Conservation (phyloP, 2,329 filamentous ascomycete genomes). For the Colletotrichum chlorophyti region DNA sequence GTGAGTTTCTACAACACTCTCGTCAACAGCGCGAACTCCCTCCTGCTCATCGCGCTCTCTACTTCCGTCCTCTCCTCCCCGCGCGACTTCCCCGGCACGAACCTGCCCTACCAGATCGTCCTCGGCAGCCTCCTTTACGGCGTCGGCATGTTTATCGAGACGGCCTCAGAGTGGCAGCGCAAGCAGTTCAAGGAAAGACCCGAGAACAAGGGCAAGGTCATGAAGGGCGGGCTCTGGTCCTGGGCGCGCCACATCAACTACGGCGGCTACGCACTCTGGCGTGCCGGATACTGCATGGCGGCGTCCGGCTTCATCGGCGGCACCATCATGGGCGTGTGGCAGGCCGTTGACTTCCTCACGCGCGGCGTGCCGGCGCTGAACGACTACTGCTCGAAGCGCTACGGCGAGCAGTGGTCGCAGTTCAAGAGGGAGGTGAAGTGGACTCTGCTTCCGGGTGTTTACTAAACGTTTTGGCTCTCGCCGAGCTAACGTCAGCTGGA, state of each 20-base stretch:
- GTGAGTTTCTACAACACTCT: constrained; percentile 60
- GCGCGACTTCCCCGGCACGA: constrained; percentile 30
- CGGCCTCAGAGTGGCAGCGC: constrained; percentile 63
- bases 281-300: constrained; percentile 40
- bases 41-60: constrained; percentile 57
- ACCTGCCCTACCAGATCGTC: constrained; percentile 41
- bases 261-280: constrained; percentile 44
- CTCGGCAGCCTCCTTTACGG: constrained; percentile 57
- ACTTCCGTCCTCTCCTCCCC: constrained; percentile 47
- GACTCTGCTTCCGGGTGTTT: constrained; percentile 44
- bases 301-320: constrained; percentile 44
- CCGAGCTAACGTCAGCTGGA: too few species aligned
- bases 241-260: constrained; percentile 49
- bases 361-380: constrained; percentile 42
- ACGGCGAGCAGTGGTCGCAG: constrained; percentile 45
- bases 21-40: constrained; percentile 60
- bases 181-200: constrained; percentile 45
- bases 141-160: constrained; percentile 60
- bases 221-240: constrained; percentile 45
- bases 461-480: too few species aligned
- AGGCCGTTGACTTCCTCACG: constrained; percentile 39
- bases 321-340: constrained; percentile 35
- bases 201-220: constrained; percentile 46
- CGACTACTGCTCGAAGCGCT: constrained; percentile 44
- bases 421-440: constrained; percentile 47